A percentile compares a stretch with the other conserved stretches of the same genome.
Conservation (phyloP, 768 basidiomycete species). For the Melanogaster broomeanus region DNA sequence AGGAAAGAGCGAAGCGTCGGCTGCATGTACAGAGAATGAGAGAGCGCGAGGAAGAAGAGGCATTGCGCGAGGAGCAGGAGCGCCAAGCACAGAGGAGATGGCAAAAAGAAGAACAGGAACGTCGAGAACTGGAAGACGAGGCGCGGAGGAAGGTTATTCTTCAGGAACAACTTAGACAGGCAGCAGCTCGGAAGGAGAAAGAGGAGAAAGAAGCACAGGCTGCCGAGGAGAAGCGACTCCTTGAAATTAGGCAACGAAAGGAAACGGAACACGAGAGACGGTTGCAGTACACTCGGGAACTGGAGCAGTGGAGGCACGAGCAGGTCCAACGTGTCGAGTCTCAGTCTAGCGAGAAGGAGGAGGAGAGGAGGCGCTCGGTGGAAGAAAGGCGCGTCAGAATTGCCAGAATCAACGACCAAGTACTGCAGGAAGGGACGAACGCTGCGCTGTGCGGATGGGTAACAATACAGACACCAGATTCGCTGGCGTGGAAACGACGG, state of each 20-base stretch:
- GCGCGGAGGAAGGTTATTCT: constrained; percentile 41
- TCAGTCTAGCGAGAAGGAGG: constrained; percentile 45
- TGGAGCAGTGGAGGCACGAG: constrained; percentile 55
- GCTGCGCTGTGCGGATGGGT: constrained; percentile 57
- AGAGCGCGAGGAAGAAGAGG: constrained; percentile 43
- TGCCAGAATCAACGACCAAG: constrained; percentile 47
- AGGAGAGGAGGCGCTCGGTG: constrained; percentile 41
- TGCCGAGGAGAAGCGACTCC: constrained; percentile 46
- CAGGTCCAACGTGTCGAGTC: constrained; percentile 48
- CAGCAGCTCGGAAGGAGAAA: constrained; percentile 36
- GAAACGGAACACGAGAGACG: constrained; percentile 48
- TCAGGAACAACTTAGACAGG: constrained; percentile 43
- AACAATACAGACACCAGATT: constrained; percentile 56
- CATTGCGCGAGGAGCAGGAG: constrained; percentile 45
- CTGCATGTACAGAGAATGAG: constrained; percentile 21
- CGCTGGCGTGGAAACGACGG: constrained; percentile 62
- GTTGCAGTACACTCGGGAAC: constrained; percentile 48
- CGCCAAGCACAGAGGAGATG: constrained; percentile 40
- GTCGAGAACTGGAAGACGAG: constrained; percentile 42
- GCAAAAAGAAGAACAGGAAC: constrained; percentile 10
- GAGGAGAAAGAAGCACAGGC: constrained; percentile 41
- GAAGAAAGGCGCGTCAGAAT: constrained; percentile 40
- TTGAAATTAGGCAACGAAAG: constrained; percentile 50
- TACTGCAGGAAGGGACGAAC: constrained; percentile 41
- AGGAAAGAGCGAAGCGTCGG: constrained; percentile 26